These are phyloP conservation scores for Laguncularia racemosa DNA, from an alignment of 345 rosid species.

Conservation along the genomic window DNA sequence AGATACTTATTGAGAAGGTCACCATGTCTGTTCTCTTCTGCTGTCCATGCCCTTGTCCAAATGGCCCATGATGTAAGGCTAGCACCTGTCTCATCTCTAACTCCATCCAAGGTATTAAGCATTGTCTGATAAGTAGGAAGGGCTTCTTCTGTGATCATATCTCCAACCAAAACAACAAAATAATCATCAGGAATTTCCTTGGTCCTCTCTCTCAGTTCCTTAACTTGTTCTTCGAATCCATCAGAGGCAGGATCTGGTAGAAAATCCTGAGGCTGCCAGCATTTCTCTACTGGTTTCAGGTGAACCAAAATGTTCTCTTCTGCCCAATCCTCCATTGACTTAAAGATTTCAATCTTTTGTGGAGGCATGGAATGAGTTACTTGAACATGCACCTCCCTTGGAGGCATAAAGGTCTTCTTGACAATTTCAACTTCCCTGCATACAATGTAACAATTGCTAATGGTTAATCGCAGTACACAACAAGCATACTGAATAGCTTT, in stretches of 20 bases:
- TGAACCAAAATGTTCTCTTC: constrained; percentile 54
- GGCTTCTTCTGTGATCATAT: constrained; percentile 86
- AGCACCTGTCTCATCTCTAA: constrained; percentile 78
- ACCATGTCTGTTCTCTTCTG: constrained; percentile 71
- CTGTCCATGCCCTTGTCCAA: constrained; percentile 72
- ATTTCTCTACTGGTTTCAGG: constrained; percentile 86
- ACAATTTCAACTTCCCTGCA: constrained; percentile 67
- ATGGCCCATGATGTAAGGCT: constrained; percentile 70
- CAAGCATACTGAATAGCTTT: neutral
- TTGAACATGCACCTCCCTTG: constrained; percentile 74
- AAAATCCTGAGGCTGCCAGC: constrained; percentile 97
- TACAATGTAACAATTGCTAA: constrained; percentile 3
- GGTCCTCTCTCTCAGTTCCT: constrained; percentile 79
- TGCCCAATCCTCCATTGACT: constrained; percentile 89
- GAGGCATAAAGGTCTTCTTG: constrained; percentile 83
- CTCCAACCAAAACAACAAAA: constrained; percentile 78
- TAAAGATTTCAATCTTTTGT: constrained; percentile 85
- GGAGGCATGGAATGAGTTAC: constrained; percentile 90
- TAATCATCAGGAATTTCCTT: constrained; percentile 87
- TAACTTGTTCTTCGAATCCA: constrained; percentile 84
- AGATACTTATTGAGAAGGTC: constrained; percentile 67
- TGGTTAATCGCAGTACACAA: neutral
- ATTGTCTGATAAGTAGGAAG: constrained; percentile 81
- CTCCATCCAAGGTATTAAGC: constrained; percentile 76
- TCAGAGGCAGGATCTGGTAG: constrained; percentile 80